Base-by-base conservation (phyloP, 495 filamentous ascomycete genomes). In the Oleoguttula mirabilis region DNA sequence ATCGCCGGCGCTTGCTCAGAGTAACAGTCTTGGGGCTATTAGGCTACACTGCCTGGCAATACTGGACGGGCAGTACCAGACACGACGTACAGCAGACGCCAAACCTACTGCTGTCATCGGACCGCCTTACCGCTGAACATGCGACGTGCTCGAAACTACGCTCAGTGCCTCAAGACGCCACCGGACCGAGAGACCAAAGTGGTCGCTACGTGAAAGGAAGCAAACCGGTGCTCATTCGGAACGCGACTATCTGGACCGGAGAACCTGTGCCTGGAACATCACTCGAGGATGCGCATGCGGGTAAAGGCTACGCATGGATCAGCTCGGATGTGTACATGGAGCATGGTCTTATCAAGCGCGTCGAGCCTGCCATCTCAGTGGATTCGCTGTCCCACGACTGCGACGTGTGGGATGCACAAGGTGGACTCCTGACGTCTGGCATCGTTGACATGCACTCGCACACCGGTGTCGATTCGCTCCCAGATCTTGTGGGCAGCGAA, bases 371-470 rank as follows among this genome's bases (percentile, higher is more conserved):
- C 39, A 51, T 55, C 35, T 37, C 23, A 20, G 34, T 20, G 19
- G 17, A 33, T 4, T 11, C 7, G 10, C 24, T 58, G 11, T 45
- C 47, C 3, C 4, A 38, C 1, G 36, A 55, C 36, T 43, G 32
- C 15, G 33, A 32, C 16, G 52, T 75, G 34, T 71, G 62, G 48
- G 53, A 77, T 30, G 66, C 72, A n/a, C 47, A 69, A 24, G 75
- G 77, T 10, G 61, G 68, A n/a, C 71, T 61, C 25, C 59, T 82
- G 4, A 82, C 77, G 3, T 66, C 65, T 11, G 77, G 76, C 28
- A 69, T 80, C 43, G 72, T 80, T 25, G 76, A 80, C 51, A 77
- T 82, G 73, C 77, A 82, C 58, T 71, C 65, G 28, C 77, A 82
- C 57, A 55, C 60, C 3, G 56, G 47, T 15, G 47, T 60, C n/a